These are phyloP conservation scores for Yamadazyma spencermartinsiae DNA, from an alignment of 1,139 yeast genomes.

Conservation along the genomic window DNA sequence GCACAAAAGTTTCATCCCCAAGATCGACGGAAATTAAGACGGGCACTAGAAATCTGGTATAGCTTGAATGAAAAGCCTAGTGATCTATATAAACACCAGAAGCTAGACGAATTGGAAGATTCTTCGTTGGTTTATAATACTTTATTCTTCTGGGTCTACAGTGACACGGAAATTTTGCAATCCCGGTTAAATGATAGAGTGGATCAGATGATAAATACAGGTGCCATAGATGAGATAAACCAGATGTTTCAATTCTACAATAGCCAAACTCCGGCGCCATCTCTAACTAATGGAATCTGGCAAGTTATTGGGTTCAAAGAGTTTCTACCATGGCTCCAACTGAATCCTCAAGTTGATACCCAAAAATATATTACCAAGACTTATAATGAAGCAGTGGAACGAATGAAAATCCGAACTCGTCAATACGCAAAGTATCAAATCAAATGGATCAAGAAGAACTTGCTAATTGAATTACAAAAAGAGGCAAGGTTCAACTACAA, in stretches of 20 bases:
- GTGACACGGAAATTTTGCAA: constrained; percentile 61
- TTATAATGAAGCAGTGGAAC: constrained; percentile 54
- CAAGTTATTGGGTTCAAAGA: constrained; percentile 97
- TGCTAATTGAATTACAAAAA: constrained; percentile 60
- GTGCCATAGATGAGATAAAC: constrained; percentile 70
- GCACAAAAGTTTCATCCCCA: constrained; percentile 89
- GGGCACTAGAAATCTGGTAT: constrained; percentile 81
- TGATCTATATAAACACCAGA: constrained; percentile 65
- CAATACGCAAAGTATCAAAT: constrained; percentile 87
- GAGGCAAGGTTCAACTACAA: constrained; percentile 49
- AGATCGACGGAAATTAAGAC: constrained; percentile 71
- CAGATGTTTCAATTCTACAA: constrained; percentile 51
- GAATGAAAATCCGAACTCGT: constrained; percentile 83
- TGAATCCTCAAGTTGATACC: constrained; percentile 4
- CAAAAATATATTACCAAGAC: constrained; percentile 6
- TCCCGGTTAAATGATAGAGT: constrained; percentile 74
- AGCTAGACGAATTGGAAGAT: constrained; percentile 40
- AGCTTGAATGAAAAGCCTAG: constrained; percentile 70
- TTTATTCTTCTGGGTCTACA: constrained; percentile 80
- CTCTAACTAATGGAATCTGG: constrained; percentile 77
- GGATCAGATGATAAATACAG: constrained; percentile 71
- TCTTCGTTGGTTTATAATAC: constrained; percentile 63
- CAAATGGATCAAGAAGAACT: constrained; percentile 84
- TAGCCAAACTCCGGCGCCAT: constrained; percentile 35
- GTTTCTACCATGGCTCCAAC: constrained; percentile 74